A percentile compares a stretch with the other conserved stretches of the same genome.
Evolutionary conservation across 768 basidiomycete species (phyloP).

Genomic region (Lactarius sp.): DNA sequence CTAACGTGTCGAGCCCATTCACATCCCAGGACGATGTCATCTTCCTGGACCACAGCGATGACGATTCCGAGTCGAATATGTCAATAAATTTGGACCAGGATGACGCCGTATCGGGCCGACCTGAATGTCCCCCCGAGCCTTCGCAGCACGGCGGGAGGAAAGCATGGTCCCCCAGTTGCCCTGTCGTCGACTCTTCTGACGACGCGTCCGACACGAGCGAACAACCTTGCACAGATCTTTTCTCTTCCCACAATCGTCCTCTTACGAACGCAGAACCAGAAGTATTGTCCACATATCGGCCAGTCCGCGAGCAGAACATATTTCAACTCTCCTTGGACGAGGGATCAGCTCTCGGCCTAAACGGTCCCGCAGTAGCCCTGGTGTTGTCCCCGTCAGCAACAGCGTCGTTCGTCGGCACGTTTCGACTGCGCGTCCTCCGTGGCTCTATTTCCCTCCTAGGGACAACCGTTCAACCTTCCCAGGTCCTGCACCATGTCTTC

Average conservation of each 20-base stretch:
- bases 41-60: constrained; percentile 24
- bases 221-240: constrained; percentile 34
- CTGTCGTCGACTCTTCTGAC: constrained; percentile 32
- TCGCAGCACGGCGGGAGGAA: constrained; percentile 27
- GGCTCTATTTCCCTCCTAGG: constrained; percentile 60
- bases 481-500: constrained; percentile 49
- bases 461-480: constrained; percentile 41
- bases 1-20: constrained; percentile 33
- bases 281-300: constrained; percentile 47
- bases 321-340: constrained; percentile 44
- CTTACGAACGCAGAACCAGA: constrained; percentile 20
- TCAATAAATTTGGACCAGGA: constrained; percentile 33
- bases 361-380: constrained; percentile 37
- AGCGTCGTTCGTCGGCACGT: constrained; percentile 65
- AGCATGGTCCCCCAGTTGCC: constrained; percentile 58
- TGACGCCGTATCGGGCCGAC: neutral
- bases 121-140: neutral
- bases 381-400: constrained; percentile 46
- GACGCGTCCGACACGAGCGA: constrained; percentile 23
- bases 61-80: constrained; percentile 22
- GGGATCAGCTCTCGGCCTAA: constrained; percentile 31
- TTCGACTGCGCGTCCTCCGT: constrained; percentile 53
- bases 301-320: constrained; percentile 41
- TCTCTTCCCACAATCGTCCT: neutral
- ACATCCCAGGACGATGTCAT: constrained; percentile 35